Evolutionary conservation across 75 land plant genomes (phyloP), one percentile per base, ranked within the genome.

Genomic region (Cryptomeria japonica): DNA sequence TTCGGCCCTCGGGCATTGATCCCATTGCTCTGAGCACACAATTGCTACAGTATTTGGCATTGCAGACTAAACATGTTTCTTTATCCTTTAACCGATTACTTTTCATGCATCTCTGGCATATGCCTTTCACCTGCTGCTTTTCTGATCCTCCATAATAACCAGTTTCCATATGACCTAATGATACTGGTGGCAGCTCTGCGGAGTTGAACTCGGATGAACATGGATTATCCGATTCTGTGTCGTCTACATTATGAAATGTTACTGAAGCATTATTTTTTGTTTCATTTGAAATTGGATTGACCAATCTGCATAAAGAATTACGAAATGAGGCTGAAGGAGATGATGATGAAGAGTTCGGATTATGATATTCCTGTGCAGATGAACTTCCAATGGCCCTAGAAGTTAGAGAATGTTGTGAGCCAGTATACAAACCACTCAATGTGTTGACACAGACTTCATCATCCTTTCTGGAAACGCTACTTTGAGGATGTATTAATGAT

Each of bases 1-100:
- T 98, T 34, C 99, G 90, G 42, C 98, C 99, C 90, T 98, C 99
- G 14, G 99, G 99, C 99, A 98, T 98, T 13, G 99, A 98, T 13
- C 98, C 99, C 99, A 98, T 98, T 34, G 95, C 98, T 84, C 89
- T 87, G 39, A 96, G 93, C 83, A 98, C 92, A 89, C 99, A 98
- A 83, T 91, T 95, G 68, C 94, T 91, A 87, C 99, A 98, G 88
- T 94, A 96, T 88, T 91, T 96, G 22, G 97, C 93, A 88, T 90
- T 91, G 85, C 99, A 98, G 28, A 95, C 97, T 68, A 98, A 87
- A 86, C 99, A 98, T 0, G 89, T 89, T 89, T 98, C 99, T 87
- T 93, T 98, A 13, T 96, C 97, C 88, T 91, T 91, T 80, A 94
- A 88, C 19, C 44, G 84, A 82, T 85, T 79, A 84, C 91, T 84